Conservation (phyloP, 495 filamentous ascomycete species). For the Glutinoglossum americanum region DNA sequence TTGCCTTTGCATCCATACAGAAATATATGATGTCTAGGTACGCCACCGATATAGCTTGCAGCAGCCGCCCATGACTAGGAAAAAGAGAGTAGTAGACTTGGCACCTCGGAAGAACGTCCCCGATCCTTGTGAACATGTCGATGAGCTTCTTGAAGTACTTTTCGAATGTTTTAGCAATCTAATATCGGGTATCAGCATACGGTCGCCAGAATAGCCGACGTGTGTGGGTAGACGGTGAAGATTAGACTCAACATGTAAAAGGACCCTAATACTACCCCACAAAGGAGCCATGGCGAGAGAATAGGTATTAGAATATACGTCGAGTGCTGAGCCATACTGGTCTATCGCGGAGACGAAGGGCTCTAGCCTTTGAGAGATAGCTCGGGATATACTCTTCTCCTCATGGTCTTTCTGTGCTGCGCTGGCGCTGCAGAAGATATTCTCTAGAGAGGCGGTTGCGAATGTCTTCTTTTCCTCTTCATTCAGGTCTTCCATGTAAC, state of each 20-base stretch:
- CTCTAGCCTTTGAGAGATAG: constrained; percentile 9
- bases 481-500: not conserved
- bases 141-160: constrained; percentile 20
- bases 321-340: constrained; percentile 20
- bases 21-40: constrained; percentile 23
- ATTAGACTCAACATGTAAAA: constrained; percentile 14
- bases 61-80: constrained; percentile 15
- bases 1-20: constrained; percentile 16
- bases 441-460: constrained; percentile 11
- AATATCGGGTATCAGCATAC: not conserved
- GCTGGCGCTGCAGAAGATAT: constrained; percentile 16
- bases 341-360: constrained; percentile 18
- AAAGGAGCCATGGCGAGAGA: constrained; percentile 17
- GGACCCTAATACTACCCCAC: constrained; percentile 22
- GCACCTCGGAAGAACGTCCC: constrained; percentile 19
- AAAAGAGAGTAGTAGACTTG: constrained; percentile 15
- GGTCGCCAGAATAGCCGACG: not conserved
- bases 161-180: constrained; percentile 14
- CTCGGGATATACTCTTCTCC: constrained; percentile 11
- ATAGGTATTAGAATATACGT: constrained; percentile 18
- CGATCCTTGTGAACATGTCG: constrained; percentile 20
- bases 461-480: not conserved
- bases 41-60: constrained; percentile 14
- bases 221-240: not conserved
- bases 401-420: constrained; percentile 13